A percentile compares a stretch with the other conserved stretches of the same genome.
Evolutionary conservation across 1,284 basidiomycete genomes (phyloP).

Genomic region (Ganoderma lucidum): DNA sequence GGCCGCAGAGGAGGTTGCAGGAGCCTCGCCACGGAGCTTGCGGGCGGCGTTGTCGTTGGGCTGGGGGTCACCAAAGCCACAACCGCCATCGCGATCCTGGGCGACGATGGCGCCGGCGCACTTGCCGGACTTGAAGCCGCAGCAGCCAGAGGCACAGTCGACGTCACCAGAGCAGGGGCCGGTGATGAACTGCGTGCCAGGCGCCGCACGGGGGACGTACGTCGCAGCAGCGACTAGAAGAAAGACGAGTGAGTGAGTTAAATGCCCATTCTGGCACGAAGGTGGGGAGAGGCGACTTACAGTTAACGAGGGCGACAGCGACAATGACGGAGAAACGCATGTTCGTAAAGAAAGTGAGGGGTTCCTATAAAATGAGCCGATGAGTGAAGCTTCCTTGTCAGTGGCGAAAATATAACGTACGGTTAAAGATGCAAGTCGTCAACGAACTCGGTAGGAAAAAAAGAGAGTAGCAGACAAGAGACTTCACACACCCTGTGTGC

Average conservation of each 20-base stretch:
- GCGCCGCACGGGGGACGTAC: slow-evolving; percentile 21
- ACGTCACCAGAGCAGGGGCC: slow-evolving; percentile 23
- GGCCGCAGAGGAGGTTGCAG: neutral
- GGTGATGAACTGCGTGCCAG: slow-evolving; percentile 28
- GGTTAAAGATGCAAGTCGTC: slow-evolving; percentile 14
- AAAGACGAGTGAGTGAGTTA: neutral
- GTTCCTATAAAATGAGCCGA: neutral
- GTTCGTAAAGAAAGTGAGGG: slow-evolving; percentile 17
- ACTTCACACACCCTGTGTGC: slow-evolving; percentile 25
- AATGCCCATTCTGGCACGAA: neutral
- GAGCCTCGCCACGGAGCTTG: neutral
- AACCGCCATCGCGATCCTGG: slow-evolving; percentile 27
- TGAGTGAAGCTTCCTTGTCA: neutral
- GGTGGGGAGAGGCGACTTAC: slow-evolving; percentile 1
- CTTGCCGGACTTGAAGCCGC: slow-evolving; percentile 26
- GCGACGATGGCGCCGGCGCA: slow-evolving; percentile 26
- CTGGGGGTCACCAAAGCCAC: slow-evolving; percentile 27
- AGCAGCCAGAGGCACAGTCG: slow-evolving; percentile 25
- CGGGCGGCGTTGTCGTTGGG: slow-evolving; percentile 21
- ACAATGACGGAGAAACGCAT: slow-evolving; percentile 18
- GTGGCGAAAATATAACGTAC: neutral
- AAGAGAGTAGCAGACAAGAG: slow-evolving; percentile 22
- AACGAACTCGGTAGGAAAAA: slow-evolving; percentile 14
- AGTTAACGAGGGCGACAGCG: slow-evolving; percentile 24
- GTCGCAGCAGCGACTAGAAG: slow-evolving; percentile 23